Evolutionary conservation across 2,329 filamentous ascomycete species (phyloP).

Genomic region (Geoglossum cookeanum): DNA sequence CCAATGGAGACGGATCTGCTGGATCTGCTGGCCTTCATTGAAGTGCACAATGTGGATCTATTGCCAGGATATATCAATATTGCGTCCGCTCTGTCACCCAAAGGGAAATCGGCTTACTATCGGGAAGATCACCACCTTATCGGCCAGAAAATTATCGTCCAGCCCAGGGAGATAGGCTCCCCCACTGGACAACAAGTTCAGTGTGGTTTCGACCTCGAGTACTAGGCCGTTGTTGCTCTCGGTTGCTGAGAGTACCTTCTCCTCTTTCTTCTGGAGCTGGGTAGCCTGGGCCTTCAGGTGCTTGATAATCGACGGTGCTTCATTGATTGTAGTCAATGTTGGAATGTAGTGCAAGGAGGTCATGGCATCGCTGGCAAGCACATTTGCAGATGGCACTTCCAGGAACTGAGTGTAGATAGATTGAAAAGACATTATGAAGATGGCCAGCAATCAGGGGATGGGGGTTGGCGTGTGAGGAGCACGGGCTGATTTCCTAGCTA

Average conservation of each 20-base stretch:
- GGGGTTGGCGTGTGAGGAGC: not conserved
- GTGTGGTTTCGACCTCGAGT: slow-evolving; percentile 59
- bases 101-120: slow-evolving; percentile 42
- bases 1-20: slow-evolving; percentile 80
- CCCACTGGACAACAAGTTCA: slow-evolving; percentile 67
- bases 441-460: not conserved
- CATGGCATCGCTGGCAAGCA: slow-evolving; percentile 22
- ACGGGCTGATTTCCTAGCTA: not conserved
- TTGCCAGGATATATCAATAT: not conserved
- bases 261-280: slow-evolving; percentile 64
- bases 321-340: slow-evolving; percentile 56
- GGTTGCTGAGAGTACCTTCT: slow-evolving; percentile 55
- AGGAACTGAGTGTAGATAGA: slow-evolving; percentile 27
- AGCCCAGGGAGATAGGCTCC: slow-evolving; percentile 74
- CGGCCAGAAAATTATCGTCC: slow-evolving; percentile 85
- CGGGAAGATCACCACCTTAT: slow-evolving; percentile 58
- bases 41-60: slow-evolving; percentile 83
- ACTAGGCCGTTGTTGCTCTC: slow-evolving; percentile 52
- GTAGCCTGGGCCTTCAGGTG: slow-evolving; percentile 54
- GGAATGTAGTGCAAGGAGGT: slow-evolving; percentile 57
- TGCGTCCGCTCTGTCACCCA: slow-evolving; percentile 3
- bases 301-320: slow-evolving; percentile 59
- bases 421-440: slow-evolving; percentile 19
- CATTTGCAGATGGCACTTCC: slow-evolving; percentile 22
- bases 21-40: slow-evolving; percentile 55